These are phyloP conservation scores for Tetrahymena borealis DNA, from an alignment of 73 alveolate genomes.

Conservation along the genomic window DNA sequence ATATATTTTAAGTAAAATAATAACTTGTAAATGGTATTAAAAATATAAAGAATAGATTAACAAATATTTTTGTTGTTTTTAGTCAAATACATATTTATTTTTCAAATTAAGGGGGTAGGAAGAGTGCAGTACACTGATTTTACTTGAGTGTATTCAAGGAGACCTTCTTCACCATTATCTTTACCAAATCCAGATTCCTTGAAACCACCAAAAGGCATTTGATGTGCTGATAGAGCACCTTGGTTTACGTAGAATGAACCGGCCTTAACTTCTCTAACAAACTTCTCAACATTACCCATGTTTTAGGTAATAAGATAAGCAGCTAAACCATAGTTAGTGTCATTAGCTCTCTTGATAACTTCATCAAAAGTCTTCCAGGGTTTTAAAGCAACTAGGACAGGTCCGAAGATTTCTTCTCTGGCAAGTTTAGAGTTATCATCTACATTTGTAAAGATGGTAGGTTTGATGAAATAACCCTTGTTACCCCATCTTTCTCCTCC, in stretches of 20 bases:
- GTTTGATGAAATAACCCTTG: conserved; percentile 78
- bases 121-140: conserved; percentile 34
- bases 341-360: conserved; percentile 83
- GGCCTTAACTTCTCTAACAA: conserved; percentile 55
- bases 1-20: too few species aligned
- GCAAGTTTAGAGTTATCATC: conserved; percentile 79
- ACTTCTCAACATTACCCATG: conserved; percentile 53
- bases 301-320: conserved; percentile 76
- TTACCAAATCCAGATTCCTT: conserved; percentile 86
- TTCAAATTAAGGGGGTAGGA: neutral
- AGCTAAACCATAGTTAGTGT: conserved; percentile 82
- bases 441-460: conserved; percentile 82
- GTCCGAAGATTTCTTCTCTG: conserved; percentile 86
- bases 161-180: conserved; percentile 66
- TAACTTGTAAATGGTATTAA: neutral
- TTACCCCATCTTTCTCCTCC: conserved; percentile 81
- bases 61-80: neutral
- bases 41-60: neutral
- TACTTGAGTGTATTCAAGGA: conserved; percentile 34
- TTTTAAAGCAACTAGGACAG: conserved; percentile 73
- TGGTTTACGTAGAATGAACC: conserved; percentile 67
- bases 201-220: conserved; percentile 86
- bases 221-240: conserved; percentile 45
- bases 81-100: neutral
- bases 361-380: conserved; percentile 85